Conservation (phyloP, 2,329 filamentous ascomycete genomes). For the Claviceps maximensis region DNA sequence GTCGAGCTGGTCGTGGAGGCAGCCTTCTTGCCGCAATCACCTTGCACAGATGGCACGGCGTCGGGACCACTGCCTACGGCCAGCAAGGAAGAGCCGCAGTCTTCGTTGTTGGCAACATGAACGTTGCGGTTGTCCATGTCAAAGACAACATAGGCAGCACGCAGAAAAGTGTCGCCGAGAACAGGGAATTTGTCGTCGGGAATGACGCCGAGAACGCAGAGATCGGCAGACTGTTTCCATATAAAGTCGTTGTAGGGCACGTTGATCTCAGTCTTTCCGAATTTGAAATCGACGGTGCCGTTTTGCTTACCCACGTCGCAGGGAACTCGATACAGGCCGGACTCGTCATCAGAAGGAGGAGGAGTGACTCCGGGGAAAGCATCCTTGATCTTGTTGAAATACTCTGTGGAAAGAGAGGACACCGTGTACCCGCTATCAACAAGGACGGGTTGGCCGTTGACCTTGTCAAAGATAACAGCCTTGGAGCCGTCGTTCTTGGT, state of each 20-base stretch:
- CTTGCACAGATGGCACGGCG: conserved; percentile 19
- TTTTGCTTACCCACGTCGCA: conserved; percentile 22
- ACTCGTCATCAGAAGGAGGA: conserved; percentile 8
- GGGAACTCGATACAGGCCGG: conserved; percentile 35
- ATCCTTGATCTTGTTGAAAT: conserved; percentile 32
- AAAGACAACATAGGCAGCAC: conserved; percentile 30
- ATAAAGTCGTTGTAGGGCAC: conserved; percentile 35
- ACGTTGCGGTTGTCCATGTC: conserved; percentile 27
- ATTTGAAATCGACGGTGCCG: conserved; percentile 34
- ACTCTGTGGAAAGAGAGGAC: conserved; percentile 47
- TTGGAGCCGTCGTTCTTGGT: conserved; percentile 22
- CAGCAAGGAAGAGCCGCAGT: conserved; percentile 25
- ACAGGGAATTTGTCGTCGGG: conserved; percentile 25
- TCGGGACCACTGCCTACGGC: conserved; percentile 26
- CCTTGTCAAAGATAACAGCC: conserved; percentile 29
- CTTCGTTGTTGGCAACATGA: conserved; percentile 23
- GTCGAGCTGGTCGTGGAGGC: conserved; percentile 9
- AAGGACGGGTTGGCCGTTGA: conserved; percentile 31
- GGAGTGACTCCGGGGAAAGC: conserved; percentile 20
- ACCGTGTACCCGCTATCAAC: conserved; percentile 57
- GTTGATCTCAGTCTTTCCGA: conserved; percentile 30
- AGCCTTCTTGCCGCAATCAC: conserved; percentile 16
- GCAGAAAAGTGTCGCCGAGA: conserved; percentile 31
- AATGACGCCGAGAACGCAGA: conserved; percentile 33
- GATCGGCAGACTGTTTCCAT: conserved; percentile 20